phyloP scores from a whole-genome alignment of 495 filamentous ascomycete genomes.

The Podospora pseudocomata region DNA sequence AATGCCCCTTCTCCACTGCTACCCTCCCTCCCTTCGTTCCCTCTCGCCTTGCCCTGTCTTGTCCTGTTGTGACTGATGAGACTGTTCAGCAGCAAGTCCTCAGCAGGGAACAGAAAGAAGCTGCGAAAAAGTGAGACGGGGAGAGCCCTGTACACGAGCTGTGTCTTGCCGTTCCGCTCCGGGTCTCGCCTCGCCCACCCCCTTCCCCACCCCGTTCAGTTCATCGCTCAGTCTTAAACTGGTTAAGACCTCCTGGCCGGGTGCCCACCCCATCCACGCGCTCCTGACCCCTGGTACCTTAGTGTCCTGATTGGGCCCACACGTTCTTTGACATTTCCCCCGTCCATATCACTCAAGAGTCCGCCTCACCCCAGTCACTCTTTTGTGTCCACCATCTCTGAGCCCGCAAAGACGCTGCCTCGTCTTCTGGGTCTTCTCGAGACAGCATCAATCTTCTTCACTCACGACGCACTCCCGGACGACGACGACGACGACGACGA shows the following conservation, averaged over 20 bases:
- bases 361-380: constrained; percentile 41
- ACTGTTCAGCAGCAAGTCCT: neutral
- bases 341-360: constrained; percentile 18
- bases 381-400: constrained; percentile 27
- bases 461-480: neutral
- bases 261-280: constrained; percentile 21
- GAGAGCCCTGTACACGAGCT: constrained; percentile 17
- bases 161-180: constrained; percentile 24
- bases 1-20: constrained; percentile 2
- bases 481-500: neutral
- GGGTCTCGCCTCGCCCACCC: constrained; percentile 3
- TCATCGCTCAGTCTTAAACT: constrained; percentile 29
- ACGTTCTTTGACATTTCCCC: constrained; percentile 31
- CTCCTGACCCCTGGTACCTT: constrained; percentile 16
- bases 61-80: constrained; percentile 14
- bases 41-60: constrained; percentile 1
- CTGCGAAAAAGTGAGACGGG: constrained; percentile 16
- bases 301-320: constrained; percentile 27
- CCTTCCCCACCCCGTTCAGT: constrained; percentile 9
- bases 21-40: constrained; percentile 1
- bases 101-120: constrained; percentile 14
- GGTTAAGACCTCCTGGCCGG: constrained; percentile 27
- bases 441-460: neutral
- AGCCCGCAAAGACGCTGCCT: constrained; percentile 1
- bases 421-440: neutral